These are phyloP conservation scores for Pseudomonodictys pantanalensis DNA, from an alignment of 495 filamentous ascomycete species.

Conservation along the genomic window DNA sequence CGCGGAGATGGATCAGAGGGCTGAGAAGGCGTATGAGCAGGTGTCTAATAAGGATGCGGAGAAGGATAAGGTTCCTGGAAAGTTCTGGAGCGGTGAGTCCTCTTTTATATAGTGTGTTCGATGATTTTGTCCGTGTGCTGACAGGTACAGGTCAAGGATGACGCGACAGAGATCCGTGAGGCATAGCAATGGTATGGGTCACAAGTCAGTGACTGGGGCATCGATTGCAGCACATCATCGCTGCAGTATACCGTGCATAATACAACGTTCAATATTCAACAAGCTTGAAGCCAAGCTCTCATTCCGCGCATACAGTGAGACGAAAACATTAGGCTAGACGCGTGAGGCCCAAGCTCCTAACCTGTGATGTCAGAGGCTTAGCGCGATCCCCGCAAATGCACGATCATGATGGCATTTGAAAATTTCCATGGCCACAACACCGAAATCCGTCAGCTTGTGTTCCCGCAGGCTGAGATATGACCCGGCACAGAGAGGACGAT, in stretches of 20 bases:
- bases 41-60: constrained; percentile 26
- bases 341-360: too few species aligned
- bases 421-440: constrained; percentile 7
- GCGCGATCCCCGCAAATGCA: not conserved
- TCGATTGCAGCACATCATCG: too few species aligned
- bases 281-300: not conserved
- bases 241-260: too few species aligned
- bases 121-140: not conserved
- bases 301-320: too few species aligned
- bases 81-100: constrained; percentile 39
- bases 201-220: too few species aligned
- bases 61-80: constrained; percentile 38
- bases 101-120: not conserved
- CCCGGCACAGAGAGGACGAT: too few species aligned
- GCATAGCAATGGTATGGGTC: not conserved
- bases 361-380: constrained; percentile 17
- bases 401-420: not conserved
- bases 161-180: constrained; percentile 3
- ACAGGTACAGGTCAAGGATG: constrained; percentile 19
- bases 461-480: too few species aligned
- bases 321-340: too few species aligned
- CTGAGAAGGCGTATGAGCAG: constrained; percentile 45
- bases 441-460: too few species aligned
- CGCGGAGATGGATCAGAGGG: constrained; percentile 56
- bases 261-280: not conserved